These are phyloP conservation scores for Torulaspora globosa DNA, from an alignment of 1,139 yeast species.

Conservation along the genomic window DNA sequence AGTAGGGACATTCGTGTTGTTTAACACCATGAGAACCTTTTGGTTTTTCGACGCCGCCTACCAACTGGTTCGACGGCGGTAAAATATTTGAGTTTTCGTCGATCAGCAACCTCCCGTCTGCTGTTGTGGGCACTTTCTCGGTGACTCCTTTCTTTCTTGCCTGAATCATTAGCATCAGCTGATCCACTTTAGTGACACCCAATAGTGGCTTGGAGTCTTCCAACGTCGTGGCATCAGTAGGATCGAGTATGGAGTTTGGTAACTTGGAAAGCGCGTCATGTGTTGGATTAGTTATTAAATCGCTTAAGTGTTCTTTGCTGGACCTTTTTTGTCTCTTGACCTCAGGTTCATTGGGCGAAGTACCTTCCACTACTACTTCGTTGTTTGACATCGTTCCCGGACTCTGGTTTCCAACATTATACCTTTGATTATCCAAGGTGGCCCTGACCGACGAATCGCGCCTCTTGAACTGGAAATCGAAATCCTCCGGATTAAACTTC, in stretches of 20 bases:
- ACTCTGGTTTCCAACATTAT: constrained; percentile 8
- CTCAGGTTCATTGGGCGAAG: constrained; percentile 9
- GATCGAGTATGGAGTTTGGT: constrained; percentile 36
- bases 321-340: constrained; percentile 15
- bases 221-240: constrained; percentile 46
- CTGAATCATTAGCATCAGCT: constrained; percentile 82
- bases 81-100: constrained; percentile 38
- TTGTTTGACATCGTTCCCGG: constrained; percentile 7
- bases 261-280: constrained; percentile 15
- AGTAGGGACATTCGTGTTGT: constrained; percentile 67
- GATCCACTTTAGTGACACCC: constrained; percentile 88
- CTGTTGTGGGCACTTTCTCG: constrained; percentile 55
- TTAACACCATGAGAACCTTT: constrained; percentile 45
- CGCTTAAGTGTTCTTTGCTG: constrained; percentile 11
- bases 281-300: constrained; percentile 10
- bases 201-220: constrained; percentile 65
- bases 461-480: constrained; percentile 30
- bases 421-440: constrained; percentile 21
- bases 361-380: constrained; percentile 8
- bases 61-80: constrained; percentile 64
- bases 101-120: constrained; percentile 48
- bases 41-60: constrained; percentile 80
- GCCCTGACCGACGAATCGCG: constrained; percentile 30
- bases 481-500: constrained; percentile 31
- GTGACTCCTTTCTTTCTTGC: constrained; percentile 77